Percentiles rank a stretch among this genome's conserved stretches.
Conservation (phyloP, 1,139 yeast genomes). For the Citeromyces hawaiiensis region DNA sequence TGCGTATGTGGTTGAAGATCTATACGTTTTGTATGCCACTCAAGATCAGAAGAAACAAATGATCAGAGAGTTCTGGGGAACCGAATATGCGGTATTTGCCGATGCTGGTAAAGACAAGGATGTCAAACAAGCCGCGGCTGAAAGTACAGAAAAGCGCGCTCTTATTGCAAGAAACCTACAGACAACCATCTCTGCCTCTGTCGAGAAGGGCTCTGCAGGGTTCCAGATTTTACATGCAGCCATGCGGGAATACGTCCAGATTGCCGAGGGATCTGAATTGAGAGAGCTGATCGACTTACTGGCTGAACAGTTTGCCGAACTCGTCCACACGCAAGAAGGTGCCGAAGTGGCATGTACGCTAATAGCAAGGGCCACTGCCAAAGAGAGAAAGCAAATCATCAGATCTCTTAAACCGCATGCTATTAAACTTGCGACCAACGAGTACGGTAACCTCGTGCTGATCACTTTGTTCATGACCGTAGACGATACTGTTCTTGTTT, state of each 20-base stretch:
- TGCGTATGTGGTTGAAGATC: slow-evolving; percentile 96
- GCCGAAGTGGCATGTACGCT: slow-evolving; percentile 76
- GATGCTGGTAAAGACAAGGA: slow-evolving; percentile 54
- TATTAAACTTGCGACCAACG: slow-evolving; percentile 64
- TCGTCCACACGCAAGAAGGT: slow-evolving; percentile 93
- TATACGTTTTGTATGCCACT: slow-evolving; percentile 74
- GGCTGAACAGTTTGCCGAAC: slow-evolving; percentile 83
- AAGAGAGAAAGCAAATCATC: slow-evolving; percentile 76
- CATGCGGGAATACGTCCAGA: slow-evolving; percentile 75
- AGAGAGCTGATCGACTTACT: slow-evolving; percentile 75
- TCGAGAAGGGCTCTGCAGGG: slow-evolving; percentile 92
- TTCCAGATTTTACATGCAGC: slow-evolving; percentile 95
- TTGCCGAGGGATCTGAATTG: slow-evolving; percentile 58
- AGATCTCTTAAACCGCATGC: slow-evolving; percentile 65
- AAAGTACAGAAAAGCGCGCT: slow-evolving; percentile 72
- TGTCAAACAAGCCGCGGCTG: slow-evolving; percentile 53
- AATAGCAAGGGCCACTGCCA: slow-evolving; percentile 77
- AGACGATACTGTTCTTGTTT: slow-evolving; percentile 82
- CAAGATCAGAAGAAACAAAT: slow-evolving; percentile 79
- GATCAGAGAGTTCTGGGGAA: slow-evolving; percentile 93
- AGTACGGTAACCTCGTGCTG: slow-evolving; percentile 73
- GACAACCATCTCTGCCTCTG: slow-evolving; percentile 81
- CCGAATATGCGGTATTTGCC: slow-evolving; percentile 87
- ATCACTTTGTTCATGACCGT: slow-evolving; percentile 74
- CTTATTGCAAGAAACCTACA: slow-evolving; percentile 63